phyloP scores from a whole-genome alignment of 2,329 filamentous ascomycete genomes.

The Hypoxylon sp. region DNA sequence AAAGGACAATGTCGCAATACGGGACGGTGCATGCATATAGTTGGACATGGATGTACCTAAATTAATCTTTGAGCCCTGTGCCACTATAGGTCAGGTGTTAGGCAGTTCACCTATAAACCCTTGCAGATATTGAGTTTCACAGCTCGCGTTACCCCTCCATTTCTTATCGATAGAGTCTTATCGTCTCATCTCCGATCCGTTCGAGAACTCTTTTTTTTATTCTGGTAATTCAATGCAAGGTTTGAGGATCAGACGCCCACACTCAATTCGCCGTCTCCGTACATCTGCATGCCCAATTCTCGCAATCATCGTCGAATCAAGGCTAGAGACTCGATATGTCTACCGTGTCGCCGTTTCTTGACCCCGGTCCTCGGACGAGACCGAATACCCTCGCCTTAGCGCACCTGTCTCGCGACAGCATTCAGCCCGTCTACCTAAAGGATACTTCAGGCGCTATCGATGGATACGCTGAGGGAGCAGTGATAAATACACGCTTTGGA shows the following conservation, averaged over 20 bases:
- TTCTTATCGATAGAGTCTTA: slow-evolving; percentile 20
- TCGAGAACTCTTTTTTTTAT: slow-evolving; percentile 9
- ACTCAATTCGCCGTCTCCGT: slow-evolving; percentile 1
- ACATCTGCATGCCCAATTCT: background rate
- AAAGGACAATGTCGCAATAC: slow-evolving; percentile 30
- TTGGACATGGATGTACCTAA: background rate
- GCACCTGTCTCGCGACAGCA: slow-evolving; percentile 88
- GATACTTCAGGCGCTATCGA: slow-evolving; percentile 71
- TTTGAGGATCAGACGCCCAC: too few relatives aligned
- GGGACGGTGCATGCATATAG: background rate
- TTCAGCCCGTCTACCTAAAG: slow-evolving; percentile 79
- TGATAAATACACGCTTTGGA: slow-evolving; percentile 93
- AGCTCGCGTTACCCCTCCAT: slow-evolving; percentile 14
- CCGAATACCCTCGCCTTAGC: slow-evolving; percentile 81
- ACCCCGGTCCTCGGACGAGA: slow-evolving; percentile 72
- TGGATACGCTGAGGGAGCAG: slow-evolving; percentile 81
- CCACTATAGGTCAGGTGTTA: too few relatives aligned
- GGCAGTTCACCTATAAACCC: background rate
- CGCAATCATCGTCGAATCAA: background rate
- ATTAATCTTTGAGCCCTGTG: background rate
- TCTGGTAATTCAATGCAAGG: slow-evolving; percentile 3
- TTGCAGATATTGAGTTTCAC: background rate
- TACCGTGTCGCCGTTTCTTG: slow-evolving; percentile 80
- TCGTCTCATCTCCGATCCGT: background rate
- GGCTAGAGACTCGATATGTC: slow-evolving; percentile 50